phyloP scores from a whole-genome alignment of 345 rosid genomes.

The Firmiana major region DNA sequence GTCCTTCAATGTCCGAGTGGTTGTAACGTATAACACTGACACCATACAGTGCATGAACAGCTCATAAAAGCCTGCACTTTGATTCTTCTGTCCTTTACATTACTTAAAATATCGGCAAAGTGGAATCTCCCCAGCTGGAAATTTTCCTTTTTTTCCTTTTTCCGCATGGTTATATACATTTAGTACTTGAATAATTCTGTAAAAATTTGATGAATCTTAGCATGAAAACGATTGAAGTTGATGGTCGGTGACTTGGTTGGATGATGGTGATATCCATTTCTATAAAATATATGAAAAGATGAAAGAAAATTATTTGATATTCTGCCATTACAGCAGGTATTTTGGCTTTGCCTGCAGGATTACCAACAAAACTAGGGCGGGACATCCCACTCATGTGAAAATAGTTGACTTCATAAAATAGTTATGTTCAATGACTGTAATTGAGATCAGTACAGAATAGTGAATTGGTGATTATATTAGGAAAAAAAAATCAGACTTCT shows the following conservation, averaged over 20 bases:
- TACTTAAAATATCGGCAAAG: neutral
- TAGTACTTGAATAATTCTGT: too few relatives aligned
- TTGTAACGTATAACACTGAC: neutral
- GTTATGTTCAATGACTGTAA: constrained; percentile 28
- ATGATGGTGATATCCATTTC: neutral
- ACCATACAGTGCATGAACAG: neutral
- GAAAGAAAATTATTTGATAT: neutral
- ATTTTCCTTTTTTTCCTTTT: too few relatives aligned
- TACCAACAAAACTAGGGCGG: constrained; percentile 23
- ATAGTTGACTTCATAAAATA: constrained; percentile 21
- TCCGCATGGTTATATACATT: too few relatives aligned
- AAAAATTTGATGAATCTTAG: too few relatives aligned
- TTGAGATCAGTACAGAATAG: constrained; percentile 1
- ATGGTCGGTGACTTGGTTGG: neutral
- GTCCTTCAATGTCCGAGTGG: neutral
- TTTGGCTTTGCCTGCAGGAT: constrained; percentile 17
- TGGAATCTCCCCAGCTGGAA: constrained; percentile 3
- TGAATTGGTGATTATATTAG: neutral
- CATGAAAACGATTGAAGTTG: neutral
- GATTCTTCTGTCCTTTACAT: constrained; percentile 1
- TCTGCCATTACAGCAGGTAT: constrained; percentile 10
- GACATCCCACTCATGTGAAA: constrained; percentile 26
- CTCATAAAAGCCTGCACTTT: neutral
- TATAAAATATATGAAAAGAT: neutral
- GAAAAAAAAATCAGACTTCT: neutral